These are phyloP conservation scores for Solanum piurae DNA, from an alignment of 257 asterid species.

Conservation along the genomic window DNA sequence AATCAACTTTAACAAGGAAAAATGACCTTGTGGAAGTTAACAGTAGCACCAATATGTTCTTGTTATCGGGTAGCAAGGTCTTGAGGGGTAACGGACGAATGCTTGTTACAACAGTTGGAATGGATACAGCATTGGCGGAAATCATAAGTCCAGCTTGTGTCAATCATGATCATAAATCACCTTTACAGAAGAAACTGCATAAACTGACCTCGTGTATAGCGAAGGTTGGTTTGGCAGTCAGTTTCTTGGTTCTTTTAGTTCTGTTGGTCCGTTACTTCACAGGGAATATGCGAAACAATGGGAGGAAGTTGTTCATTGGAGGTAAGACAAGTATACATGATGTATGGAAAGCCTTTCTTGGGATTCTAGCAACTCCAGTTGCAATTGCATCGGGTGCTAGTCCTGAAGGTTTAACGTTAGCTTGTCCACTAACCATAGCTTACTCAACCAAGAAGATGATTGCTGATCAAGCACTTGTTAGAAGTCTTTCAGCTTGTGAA, in stretches of 20 bases:
- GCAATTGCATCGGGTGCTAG: slow-evolving; percentile 53
- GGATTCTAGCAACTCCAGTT: slow-evolving; percentile 39
- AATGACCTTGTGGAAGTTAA: slow-evolving; percentile 27
- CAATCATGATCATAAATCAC: slow-evolving; percentile 32
- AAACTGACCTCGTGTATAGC: slow-evolving; percentile 34
- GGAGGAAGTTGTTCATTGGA: slow-evolving; percentile 20
- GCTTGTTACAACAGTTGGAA: slow-evolving; percentile 48
- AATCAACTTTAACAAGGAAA: slow-evolving; percentile 37
- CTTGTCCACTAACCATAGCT: slow-evolving; percentile 49
- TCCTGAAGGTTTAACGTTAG: slow-evolving; percentile 60
- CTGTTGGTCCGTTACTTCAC: slow-evolving; percentile 50
- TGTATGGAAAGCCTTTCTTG: slow-evolving; percentile 28
- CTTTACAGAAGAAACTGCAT: slow-evolving; percentile 38
- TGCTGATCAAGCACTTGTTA: slow-evolving; percentile 46
- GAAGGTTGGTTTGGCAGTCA: slow-evolving; percentile 33
- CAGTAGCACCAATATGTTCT: slow-evolving; percentile 20
- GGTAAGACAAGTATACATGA: slow-evolving; percentile 18
- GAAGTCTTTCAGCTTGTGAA: slow-evolving; percentile 61
- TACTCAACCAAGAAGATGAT: slow-evolving; percentile 53
- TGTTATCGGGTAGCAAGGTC: slow-evolving; percentile 46
- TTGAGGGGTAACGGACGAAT: slow-evolving; percentile 40
- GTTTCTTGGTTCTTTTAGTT: slow-evolving; percentile 33
- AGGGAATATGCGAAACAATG: slow-evolving; percentile 20
- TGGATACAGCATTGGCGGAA: slow-evolving; percentile 47
- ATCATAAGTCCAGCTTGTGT: slow-evolving; percentile 29